Evolutionary conservation across 2,329 filamentous ascomycete genomes (phyloP).

Genomic region (Claviceps citrina): DNA sequence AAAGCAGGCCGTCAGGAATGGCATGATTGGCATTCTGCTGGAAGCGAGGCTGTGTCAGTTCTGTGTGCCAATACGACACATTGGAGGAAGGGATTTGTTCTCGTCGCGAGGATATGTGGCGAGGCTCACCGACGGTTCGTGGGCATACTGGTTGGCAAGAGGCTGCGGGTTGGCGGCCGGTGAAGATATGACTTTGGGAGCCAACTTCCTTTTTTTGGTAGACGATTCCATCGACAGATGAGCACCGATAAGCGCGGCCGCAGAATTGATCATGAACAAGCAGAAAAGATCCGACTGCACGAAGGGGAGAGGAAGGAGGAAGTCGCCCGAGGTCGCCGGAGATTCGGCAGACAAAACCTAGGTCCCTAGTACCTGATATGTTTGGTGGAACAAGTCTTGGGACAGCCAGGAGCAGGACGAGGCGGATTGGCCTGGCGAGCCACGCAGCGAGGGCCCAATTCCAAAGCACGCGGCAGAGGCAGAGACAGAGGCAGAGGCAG

Average conservation of each 20-base stretch:
- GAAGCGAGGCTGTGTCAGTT: slow-evolving; percentile 4
- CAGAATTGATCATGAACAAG: slow-evolving; percentile 8
- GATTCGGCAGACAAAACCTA: not conserved
- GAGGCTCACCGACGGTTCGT: slow-evolving; percentile 6
- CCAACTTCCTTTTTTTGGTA: slow-evolving; percentile 28
- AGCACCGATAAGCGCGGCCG: slow-evolving; percentile 6
- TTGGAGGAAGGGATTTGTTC: not conserved
- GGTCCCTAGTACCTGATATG: not conserved
- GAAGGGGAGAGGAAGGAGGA: not conserved
- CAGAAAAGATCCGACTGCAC: not conserved
- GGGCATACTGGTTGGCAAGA: not conserved
- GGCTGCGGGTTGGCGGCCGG: slow-evolving; percentile 17
- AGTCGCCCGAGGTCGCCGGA: not conserved
- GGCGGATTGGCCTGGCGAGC: slow-evolving; percentile 2
- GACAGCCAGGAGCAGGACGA: slow-evolving; percentile 1
- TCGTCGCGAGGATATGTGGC: not conserved
- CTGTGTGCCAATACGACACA: not conserved
- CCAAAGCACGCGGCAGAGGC: slow-evolving; percentile 1
- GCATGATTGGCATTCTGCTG: slow-evolving; percentile 19
- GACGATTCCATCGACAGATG: slow-evolving; percentile 25
- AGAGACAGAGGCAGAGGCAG: not conserved
- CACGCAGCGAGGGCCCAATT: not conserved
- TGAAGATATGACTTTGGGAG: slow-evolving; percentile 24
- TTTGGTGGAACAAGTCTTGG: slow-evolving; percentile 2
- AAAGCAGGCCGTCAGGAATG: slow-evolving; percentile 24